Evolutionary conservation across 2,329 filamentous ascomycete genomes (phyloP).

Genomic region (Calonectria ilicicola): DNA sequence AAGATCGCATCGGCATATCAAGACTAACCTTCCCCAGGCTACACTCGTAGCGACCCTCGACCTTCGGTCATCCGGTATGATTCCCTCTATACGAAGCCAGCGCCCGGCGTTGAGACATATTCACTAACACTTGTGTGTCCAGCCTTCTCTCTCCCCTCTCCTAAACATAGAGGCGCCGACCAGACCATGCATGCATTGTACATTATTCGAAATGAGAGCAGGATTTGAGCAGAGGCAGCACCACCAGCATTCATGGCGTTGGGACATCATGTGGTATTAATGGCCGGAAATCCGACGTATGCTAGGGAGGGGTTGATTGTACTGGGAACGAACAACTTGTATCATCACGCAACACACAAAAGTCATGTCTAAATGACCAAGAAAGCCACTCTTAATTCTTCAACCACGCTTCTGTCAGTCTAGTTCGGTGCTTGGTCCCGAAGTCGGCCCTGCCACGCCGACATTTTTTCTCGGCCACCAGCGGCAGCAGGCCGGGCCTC

Average conservation of each 20-base stretch:
- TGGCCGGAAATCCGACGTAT: constrained; percentile 30
- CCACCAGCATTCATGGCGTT: constrained; percentile 43
- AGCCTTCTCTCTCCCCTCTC: constrained; percentile 75
- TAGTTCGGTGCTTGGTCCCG: constrained; percentile 1
- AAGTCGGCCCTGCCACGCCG: constrained; percentile 17
- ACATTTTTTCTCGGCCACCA: constrained; percentile 2
- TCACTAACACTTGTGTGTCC: neutral
- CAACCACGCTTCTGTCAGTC: neutral
- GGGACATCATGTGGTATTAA: constrained; percentile 35
- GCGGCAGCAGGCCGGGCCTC: constrained; percentile 18
- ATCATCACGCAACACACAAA: constrained; percentile 35
- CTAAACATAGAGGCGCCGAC: constrained; percentile 50
- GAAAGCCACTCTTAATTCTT: constrained; percentile 40
- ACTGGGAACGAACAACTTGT: constrained; percentile 39
- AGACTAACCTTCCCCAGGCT: constrained; percentile 69
- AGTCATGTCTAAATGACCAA: constrained; percentile 28
- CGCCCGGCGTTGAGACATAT: neutral
- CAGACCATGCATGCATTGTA: constrained; percentile 35
- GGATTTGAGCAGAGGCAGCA: constrained; percentile 20
- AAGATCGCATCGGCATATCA: constrained; percentile 9
- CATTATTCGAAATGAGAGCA: constrained; percentile 35
- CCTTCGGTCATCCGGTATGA: constrained; percentile 75
- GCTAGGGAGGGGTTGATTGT: constrained; percentile 35
- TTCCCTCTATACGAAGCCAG: neutral
- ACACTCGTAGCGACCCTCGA: constrained; percentile 92